A percentile compares a stretch with the other conserved stretches of the same genome.
These are phyloP conservation scores for Eimeria tenella DNA, from an alignment of 169 alveolate genomes.

Conservation along the genomic window DNA sequence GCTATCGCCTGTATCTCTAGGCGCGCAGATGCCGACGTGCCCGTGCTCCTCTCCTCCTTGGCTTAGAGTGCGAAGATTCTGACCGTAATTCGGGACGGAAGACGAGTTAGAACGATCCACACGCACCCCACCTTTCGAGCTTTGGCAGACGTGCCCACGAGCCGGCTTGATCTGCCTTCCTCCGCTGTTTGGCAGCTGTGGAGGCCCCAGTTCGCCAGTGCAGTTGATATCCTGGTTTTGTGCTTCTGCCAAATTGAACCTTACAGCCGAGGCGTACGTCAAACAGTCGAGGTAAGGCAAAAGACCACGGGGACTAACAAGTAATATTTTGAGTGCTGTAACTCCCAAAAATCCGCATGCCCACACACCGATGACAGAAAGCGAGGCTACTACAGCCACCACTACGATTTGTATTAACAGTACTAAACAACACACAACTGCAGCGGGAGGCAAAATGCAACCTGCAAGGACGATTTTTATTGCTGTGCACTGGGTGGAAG, in stretches of 20 bases:
- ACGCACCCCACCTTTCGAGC: background rate
- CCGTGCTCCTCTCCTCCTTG: background rate
- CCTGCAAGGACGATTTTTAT: constrained; percentile 36
- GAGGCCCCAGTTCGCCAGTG: background rate
- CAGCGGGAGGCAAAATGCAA: constrained; percentile 47
- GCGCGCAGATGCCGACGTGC: background rate
- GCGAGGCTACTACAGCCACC: constrained; percentile 24
- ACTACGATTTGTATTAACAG: constrained; percentile 17
- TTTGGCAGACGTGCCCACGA: background rate
- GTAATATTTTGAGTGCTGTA: background rate
- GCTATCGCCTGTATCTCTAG: background rate
- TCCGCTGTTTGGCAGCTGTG: background rate
- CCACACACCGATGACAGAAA: constrained; percentile 2
- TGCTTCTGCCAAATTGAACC: constrained; percentile 5
- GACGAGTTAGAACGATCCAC: background rate
- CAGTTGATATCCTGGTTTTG: background rate
- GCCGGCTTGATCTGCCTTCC: background rate
- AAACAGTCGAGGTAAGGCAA: constrained; percentile 39
- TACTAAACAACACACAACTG: constrained; percentile 21
- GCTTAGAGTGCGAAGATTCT: background rate
- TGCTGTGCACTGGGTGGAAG: background rate
- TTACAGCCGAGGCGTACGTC: constrained; percentile 20
- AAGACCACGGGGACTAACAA: constrained; percentile 17
- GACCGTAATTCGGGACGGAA: background rate
- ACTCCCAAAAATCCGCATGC: constrained; percentile 2